Conservation (phyloP, 495 filamentous ascomycete species). For the Penicillium silybi region DNA sequence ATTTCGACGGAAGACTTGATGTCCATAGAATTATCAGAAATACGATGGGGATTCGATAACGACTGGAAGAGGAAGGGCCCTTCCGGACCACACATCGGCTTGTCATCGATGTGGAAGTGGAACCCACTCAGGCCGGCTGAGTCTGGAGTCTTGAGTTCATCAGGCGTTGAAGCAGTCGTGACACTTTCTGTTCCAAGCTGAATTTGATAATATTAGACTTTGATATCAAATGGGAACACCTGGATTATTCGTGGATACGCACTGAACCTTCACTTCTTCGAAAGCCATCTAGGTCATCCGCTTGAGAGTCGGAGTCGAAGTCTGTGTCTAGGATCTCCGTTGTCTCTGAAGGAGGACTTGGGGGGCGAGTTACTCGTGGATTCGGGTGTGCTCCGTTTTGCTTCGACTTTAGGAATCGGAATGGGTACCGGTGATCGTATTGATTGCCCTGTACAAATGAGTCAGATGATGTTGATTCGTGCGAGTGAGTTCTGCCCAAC, state of each 20-base stretch:
- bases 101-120: slow-evolving; percentile 40
- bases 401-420: no score
- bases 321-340: slow-evolving; percentile 68
- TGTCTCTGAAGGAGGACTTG: slow-evolving; percentile 46
- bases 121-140: slow-evolving; percentile 23
- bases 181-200: slow-evolving; percentile 16
- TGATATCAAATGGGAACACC: not conserved
- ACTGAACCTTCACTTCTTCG: slow-evolving; percentile 11
- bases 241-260: slow-evolving; percentile 5
- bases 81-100: slow-evolving; percentile 54
- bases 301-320: slow-evolving; percentile 32
- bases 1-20: not conserved
- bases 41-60: not conserved
- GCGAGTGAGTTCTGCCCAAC: no score
- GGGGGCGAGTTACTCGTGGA: no score
- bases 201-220: no score
- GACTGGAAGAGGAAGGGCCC: slow-evolving; percentile 48
- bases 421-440: no score
- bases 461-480: no score
- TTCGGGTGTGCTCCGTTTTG: no score
- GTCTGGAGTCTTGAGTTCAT: slow-evolving; percentile 12
- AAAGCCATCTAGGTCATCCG: no score
- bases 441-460: no score
- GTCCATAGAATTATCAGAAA: not conserved
- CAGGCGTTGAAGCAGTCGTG: slow-evolving; percentile 13